Conservation (phyloP, 1,139 yeast genomes). For the Chernovozyma aurita region DNA sequence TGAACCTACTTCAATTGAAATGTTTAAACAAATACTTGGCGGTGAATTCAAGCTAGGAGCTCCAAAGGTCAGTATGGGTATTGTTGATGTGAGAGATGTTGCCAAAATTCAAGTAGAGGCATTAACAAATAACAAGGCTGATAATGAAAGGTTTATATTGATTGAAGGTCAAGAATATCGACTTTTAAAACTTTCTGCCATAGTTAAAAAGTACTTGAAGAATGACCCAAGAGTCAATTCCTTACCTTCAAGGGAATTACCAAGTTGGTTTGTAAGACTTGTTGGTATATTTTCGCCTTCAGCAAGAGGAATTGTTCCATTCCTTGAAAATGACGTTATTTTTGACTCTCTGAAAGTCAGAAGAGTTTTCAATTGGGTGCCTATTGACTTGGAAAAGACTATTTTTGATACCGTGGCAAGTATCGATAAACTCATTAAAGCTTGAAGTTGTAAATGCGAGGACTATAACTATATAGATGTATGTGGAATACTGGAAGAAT, state of each 20-base stretch:
- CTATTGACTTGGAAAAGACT: constrained; percentile 5
- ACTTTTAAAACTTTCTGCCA: background rate
- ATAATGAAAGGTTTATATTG: constrained; percentile 10
- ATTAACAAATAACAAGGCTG: constrained; percentile 9
- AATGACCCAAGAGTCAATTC: background rate
- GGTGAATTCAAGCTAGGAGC: constrained; percentile 6
- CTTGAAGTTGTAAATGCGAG: no score
- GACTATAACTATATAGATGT: no score
- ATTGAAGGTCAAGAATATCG: background rate
- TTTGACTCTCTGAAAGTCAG: constrained; percentile 5
- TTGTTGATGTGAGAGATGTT: constrained; percentile 18
- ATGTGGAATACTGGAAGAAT: constrained; percentile 33
- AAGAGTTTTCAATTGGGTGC: constrained; percentile 8
- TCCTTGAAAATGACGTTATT: background rate
- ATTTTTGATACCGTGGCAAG: constrained; percentile 4
- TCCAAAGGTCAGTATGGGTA: constrained; percentile 4
- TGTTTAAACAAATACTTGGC: constrained; percentile 3
- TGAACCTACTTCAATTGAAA: constrained; percentile 4
- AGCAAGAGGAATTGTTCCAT: background rate
- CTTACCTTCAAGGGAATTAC: constrained; percentile 5
- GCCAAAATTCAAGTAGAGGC: constrained; percentile 14
- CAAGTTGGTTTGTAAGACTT: background rate
- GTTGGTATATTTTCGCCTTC: background rate
- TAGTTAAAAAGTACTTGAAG: background rate
- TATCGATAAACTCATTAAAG: constrained; percentile 2